A percentile compares a stretch with the other conserved stretches of the same genome.
Conservation (phyloP, 2,329 filamentous ascomycete genomes). For the Penicillium sp. region DNA sequence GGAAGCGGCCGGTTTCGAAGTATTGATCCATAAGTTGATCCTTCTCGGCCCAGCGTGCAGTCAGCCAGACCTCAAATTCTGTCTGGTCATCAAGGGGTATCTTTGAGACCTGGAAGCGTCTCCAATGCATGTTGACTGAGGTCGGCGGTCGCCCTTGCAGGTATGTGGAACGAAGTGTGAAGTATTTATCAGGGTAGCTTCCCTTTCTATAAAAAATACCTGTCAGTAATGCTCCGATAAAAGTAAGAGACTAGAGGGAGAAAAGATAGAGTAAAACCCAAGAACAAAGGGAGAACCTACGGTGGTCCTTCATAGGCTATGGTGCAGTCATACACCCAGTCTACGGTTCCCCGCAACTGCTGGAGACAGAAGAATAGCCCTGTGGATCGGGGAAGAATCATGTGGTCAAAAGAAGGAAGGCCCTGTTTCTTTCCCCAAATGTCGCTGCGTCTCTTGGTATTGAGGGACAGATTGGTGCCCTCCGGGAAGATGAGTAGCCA, state of each 20-base stretch:
- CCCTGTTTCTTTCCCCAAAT: constrained; percentile 59
- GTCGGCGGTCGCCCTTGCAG: constrained; percentile 86
- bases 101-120: constrained; percentile 73
- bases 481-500: constrained; percentile 67
- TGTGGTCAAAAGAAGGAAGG: constrained; percentile 58
- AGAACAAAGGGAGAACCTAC: constrained; percentile 55
- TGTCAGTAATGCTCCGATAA: background rate
- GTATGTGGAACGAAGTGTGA: constrained; percentile 82
- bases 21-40: constrained; percentile 85
- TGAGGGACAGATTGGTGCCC: constrained; percentile 60
- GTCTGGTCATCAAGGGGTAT: constrained; percentile 76
- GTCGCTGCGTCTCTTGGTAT: constrained; percentile 56
- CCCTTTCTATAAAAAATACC: constrained; percentile 56
- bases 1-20: constrained; percentile 73
- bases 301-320: constrained; percentile 92
- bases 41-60: constrained; percentile 87
- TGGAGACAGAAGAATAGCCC: constrained; percentile 62
- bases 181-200: constrained; percentile 85
- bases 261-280: too few relatives aligned
- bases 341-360: constrained; percentile 58
- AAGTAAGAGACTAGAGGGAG: too few relatives aligned
- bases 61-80: constrained; percentile 80
- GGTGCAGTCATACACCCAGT: constrained; percentile 74
- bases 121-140: constrained; percentile 96
- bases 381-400: constrained; percentile 61